These are phyloP conservation scores for Alloascoidea hylecoeti DNA, from an alignment of 805 yeast genomes.

Conservation along the genomic window DNA sequence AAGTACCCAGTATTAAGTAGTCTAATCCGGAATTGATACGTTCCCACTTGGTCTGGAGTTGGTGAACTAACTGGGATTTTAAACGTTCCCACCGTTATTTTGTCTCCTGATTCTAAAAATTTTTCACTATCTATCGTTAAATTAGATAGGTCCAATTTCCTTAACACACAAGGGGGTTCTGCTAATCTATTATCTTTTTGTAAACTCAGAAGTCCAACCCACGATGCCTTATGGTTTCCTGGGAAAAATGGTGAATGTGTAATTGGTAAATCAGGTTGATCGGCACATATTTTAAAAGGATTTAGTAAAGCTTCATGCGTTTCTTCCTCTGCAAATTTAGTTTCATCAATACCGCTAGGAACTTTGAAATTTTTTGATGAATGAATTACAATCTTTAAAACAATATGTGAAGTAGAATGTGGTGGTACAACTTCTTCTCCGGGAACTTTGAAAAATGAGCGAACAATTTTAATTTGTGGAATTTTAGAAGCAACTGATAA, in stretches of 20 bases:
- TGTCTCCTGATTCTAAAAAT: conserved; percentile 22
- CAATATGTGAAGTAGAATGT: conserved; percentile 58
- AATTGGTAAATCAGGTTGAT: conserved; percentile 58
- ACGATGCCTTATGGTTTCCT: conserved; percentile 26
- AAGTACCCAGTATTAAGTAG: conserved; percentile 67
- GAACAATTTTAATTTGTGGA: conserved; percentile 55
- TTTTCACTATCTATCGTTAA: conserved; percentile 36
- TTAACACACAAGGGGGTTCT: conserved; percentile 46
- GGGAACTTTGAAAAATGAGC: conserved; percentile 69
- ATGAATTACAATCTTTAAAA: conserved; percentile 59
- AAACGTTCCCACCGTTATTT: conserved; percentile 43
- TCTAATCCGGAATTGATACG: conserved; percentile 51
- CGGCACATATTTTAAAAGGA: conserved; percentile 50
- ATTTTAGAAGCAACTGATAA: conserved; percentile 44
- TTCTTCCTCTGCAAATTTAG: conserved; percentile 34
- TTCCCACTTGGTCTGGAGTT: conserved; percentile 62
- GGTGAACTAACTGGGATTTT: conserved; percentile 63
- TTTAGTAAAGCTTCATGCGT: conserved; percentile 54
- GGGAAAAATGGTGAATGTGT: conserved; percentile 74
- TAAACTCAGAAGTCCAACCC: conserved; percentile 56
- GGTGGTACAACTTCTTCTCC: conserved; percentile 72
- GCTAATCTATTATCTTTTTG: conserved; percentile 74
- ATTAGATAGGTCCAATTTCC: conserved; percentile 39
- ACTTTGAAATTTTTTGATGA: conserved; percentile 39
- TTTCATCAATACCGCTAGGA: conserved; percentile 5